phyloP scores from a whole-genome alignment of 2,329 filamentous ascomycete species.

The Neocatenulostroma microsporum region DNA sequence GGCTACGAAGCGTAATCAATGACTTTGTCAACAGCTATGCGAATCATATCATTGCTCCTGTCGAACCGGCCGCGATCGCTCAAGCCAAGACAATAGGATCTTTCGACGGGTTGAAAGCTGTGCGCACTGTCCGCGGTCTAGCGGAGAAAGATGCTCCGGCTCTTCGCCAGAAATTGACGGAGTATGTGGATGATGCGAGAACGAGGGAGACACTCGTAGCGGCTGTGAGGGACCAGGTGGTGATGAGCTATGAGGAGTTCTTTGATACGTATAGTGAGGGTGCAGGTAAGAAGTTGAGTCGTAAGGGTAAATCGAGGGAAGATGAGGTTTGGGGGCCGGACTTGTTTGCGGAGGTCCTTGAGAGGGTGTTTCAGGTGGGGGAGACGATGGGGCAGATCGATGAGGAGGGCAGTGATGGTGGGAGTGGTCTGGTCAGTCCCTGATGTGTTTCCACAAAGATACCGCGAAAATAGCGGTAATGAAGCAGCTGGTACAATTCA shows the following conservation, averaged over 20 bases:
- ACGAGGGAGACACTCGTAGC: slow-evolving; percentile 59
- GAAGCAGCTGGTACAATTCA: no score
- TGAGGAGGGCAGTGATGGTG: slow-evolving; percentile 22
- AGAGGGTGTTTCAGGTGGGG: slow-evolving; percentile 51
- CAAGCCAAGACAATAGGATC: slow-evolving; percentile 11
- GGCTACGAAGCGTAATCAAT: slow-evolving; percentile 55
- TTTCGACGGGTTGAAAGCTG: slow-evolving; percentile 27
- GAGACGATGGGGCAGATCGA: slow-evolving; percentile 30
- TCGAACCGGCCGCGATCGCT: slow-evolving; percentile 24
- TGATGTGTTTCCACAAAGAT: no score
- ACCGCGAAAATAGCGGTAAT: no score
- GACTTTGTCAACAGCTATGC: slow-evolving; percentile 57
- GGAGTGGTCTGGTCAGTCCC: slow-evolving; percentile 16
- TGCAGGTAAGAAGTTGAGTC: slow-evolving; percentile 29
- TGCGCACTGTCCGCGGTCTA: slow-evolving; percentile 42
- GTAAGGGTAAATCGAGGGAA: slow-evolving; percentile 54
- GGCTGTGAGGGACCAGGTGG: slow-evolving; percentile 57
- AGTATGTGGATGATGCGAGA: slow-evolving; percentile 57
- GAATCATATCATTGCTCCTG: slow-evolving; percentile 46
- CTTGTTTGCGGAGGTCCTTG: slow-evolving; percentile 56
- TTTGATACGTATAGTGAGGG: slow-evolving; percentile 47
- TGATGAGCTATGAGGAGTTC: slow-evolving; percentile 57
- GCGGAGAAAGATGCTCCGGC: slow-evolving; percentile 52
- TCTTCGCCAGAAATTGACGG: slow-evolving; percentile 50
- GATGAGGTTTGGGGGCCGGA: slow-evolving; percentile 59